These are phyloP conservation scores for Thuidium tamariscinum DNA, from an alignment of 225 moss, liverwort and hornwort genomes.

Conservation along the genomic window DNA sequence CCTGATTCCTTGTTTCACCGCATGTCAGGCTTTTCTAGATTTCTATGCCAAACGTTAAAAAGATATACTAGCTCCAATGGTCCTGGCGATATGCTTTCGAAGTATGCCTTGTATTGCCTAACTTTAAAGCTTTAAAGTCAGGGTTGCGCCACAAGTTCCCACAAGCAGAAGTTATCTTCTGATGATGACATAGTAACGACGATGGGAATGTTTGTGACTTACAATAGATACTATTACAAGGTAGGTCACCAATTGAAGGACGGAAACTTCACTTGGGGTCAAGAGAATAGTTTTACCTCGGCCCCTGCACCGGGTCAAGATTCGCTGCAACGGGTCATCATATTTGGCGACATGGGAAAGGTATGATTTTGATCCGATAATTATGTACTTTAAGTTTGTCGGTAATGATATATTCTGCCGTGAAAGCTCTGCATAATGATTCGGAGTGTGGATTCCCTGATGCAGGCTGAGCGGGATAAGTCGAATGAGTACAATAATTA, in stretches of 20 bases:
- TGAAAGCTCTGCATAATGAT: not conserved
- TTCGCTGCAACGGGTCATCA: slow-evolving; percentile 49
- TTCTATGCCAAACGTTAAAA: not conserved
- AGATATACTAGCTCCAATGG: not conserved
- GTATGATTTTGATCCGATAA: not conserved
- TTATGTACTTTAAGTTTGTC: not conserved
- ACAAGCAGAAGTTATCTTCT: not conserved
- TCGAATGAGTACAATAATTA: slow-evolving; percentile 43
- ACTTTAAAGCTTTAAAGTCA: not conserved
- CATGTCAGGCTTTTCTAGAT: not conserved
- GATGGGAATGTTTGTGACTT: not conserved
- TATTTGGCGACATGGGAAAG: slow-evolving; percentile 82
- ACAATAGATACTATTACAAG: slow-evolving; percentile 51
- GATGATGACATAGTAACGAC: not conserved
- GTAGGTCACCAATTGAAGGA: slow-evolving; percentile 50
- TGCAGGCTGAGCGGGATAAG: slow-evolving; percentile 49
- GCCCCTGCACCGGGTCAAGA: slow-evolving; percentile 59
- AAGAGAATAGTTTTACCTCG: slow-evolving; percentile 31
- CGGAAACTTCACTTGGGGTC: slow-evolving; percentile 34
- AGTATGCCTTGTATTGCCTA: not conserved
- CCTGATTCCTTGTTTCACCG: not conserved
- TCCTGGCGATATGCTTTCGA: not conserved
- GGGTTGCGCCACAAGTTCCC: not conserved
- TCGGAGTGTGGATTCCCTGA: not conserved
- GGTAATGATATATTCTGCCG: not conserved